Conservation (phyloP, 2,329 filamentous ascomycete species). For the Xylaria sp. region DNA sequence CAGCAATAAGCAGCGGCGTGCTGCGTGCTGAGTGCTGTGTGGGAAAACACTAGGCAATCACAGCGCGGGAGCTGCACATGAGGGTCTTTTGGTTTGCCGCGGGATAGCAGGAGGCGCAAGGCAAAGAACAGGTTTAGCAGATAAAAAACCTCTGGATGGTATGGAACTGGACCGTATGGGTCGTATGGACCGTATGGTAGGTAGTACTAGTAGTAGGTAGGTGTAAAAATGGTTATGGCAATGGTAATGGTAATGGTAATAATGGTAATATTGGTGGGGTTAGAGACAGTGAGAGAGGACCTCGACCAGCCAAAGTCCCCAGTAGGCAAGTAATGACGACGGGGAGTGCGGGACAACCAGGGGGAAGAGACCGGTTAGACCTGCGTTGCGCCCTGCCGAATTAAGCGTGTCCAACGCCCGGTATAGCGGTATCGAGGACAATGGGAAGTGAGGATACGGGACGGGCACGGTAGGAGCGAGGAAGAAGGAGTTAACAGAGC, state of each 20-base stretch:
- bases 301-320: conserved; percentile 6
- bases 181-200: too few species aligned
- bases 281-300: conserved; percentile 1
- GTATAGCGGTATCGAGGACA: conserved; percentile 5
- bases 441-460: conserved; percentile 22
- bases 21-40: background rate
- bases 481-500: background rate
- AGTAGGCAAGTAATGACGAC: conserved; percentile 28
- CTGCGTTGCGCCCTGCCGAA: conserved; percentile 13
- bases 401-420: conserved; percentile 22
- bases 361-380: background rate
- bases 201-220: too few species aligned
- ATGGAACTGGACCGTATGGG: background rate
- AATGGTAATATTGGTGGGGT: conserved; percentile 32
- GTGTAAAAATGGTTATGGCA: too few species aligned
- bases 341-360: conserved; percentile 16
- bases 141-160: conserved; percentile 13
- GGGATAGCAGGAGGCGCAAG: conserved; percentile 8
- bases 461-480: background rate
- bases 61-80: conserved; percentile 11
- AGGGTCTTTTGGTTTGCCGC: background rate
- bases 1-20: conserved; percentile 7
- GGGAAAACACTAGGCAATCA: conserved; percentile 7
- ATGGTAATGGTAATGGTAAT: background rate
- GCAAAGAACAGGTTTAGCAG: background rate